Evolutionary conservation across 768 basidiomycete genomes (phyloP), one percentile per base, ranked within the genome.

Genomic region (Naganishia randhawae): DNA sequence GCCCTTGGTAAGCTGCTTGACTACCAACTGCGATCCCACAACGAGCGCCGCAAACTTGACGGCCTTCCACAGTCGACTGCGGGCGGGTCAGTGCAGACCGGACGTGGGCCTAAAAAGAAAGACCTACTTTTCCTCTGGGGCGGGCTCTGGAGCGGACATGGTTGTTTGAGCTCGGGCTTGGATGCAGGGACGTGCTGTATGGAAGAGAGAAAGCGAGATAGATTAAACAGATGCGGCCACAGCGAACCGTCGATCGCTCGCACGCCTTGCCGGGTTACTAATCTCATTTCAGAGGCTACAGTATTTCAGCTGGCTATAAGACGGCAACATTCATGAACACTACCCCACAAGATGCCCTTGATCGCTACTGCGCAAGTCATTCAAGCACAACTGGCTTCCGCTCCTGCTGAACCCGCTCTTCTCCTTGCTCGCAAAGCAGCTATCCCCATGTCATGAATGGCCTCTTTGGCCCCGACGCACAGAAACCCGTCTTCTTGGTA

Each of bases 21-120:
- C 41, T 2, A 61, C 57, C 8, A 61, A 13, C 57, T 61, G 57
- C 11, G 33, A 13, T 25, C 57, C 57, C 11, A 61, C 57, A 16
- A 61, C 33, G 35, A 61, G 22, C 3, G 37, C 37, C 35, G 57
- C 57, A 13, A 61, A 39, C 57, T 71, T 31, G 80, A 78, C 25
- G 85, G 84, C 73, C 89, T 88, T 73, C 91, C 88, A 77, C 89
- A 90, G 52, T 65, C 65, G 45, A 48, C 45, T 48, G 45, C n/a
- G 25, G n/a, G 3, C 4, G 45, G 11, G 45, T n/a, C n/a, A 48
- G 45, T 22, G 11, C 45, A 1, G 14, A 22, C 45, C 45, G 45
- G 45, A 7, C n/a, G n/a, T 22, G 16, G 45, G 19, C 25, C 45
- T 3, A 22, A 17, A 22, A 48, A 4, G n/a, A 22, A 11, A 22